Evolutionary conservation across 768 basidiomycete genomes (phyloP), one percentile per base, ranked within the genome.

Genomic region (Lactifluus volemus): DNA sequence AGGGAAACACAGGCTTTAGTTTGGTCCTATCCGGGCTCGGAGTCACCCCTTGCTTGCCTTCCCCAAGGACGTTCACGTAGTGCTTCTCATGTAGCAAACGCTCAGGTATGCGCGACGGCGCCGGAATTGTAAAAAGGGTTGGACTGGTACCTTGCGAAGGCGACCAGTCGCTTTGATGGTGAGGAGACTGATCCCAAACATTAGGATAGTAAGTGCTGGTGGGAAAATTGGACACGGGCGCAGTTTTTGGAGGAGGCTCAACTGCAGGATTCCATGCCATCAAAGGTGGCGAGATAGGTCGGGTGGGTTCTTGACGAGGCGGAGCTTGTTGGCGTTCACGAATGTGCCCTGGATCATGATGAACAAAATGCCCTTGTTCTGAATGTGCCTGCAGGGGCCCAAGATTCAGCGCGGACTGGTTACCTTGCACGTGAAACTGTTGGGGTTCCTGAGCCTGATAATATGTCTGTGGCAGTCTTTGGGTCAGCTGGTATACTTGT

Each of bases 1-100:
- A 99, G n/a, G 96, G 94, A 72, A 99, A 98, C 38, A 97, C 77
- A 38, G 80, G 76, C 62, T 85, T 86, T 21, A 95, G 81, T 68
- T 89, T 89, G 29, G 73, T 74, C 30, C 76, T 79, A 70, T 94
- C 89, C 4, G 93, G 91, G 65, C 77, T 80, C 34, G 70, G 64
- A n/a, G 71, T 66, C 42, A 73, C 74, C 25, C 80, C 79, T n/a
- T 79, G 79, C 1, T 77, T 78, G 5, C 42, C 19, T n/a, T 69
- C 68, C 9, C 73, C 72, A n/a, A 71, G 70, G 19, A 88, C 83
- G 67, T 80, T 81, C 15, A 79, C 77, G 73, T 95, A 90, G 68
- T 90, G 82, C 8, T 89, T 88, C 70, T 89, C 81, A 45, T 76
- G 79, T n/a, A 87, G 76, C 47, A 86, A 74, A 30, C 80, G 73